Conservation (phyloP, 345 rosid species). For the Linum usitatissimum region DNA sequence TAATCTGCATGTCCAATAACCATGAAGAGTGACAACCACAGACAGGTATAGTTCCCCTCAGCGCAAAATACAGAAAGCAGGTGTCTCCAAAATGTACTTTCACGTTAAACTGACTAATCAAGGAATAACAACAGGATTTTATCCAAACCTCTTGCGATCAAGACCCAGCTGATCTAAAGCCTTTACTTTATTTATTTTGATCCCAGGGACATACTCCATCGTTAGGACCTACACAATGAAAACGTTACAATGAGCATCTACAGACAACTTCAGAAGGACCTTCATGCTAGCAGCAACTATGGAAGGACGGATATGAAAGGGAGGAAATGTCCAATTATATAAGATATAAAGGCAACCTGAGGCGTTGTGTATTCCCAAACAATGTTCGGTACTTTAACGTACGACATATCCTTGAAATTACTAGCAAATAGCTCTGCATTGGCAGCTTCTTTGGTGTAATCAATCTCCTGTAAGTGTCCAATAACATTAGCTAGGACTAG, state of each 20-base stretch:
- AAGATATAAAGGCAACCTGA: conserved; percentile 37
- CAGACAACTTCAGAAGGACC: background rate
- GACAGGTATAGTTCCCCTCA: background rate
- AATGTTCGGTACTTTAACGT: conserved; percentile 81
- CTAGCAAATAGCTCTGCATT: conserved; percentile 86
- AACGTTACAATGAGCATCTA: conserved; percentile 5
- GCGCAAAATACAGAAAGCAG: background rate
- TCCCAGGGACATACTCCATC: conserved; percentile 99
- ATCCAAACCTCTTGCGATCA: conserved; percentile 73
- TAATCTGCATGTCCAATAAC: conserved; percentile 39
- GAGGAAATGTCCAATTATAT: background rate
- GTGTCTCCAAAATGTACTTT: background rate
- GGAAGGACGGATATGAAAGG: background rate
- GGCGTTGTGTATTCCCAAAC: conserved; percentile 85
- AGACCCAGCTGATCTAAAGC: conserved; percentile 88
- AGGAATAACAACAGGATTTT: background rate
- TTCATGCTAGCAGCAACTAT: conserved; percentile 1
- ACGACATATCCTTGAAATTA: conserved; percentile 72
- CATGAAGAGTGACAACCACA: background rate
- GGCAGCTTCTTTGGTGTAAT: conserved; percentile 93
- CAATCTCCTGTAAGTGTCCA: conserved; percentile 62
- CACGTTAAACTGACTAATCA: conserved; percentile 6
- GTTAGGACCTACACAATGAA: conserved; percentile 57
- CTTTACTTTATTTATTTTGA: conserved; percentile 82
- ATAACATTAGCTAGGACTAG: conserved; percentile 10